Conservation (phyloP, 1,139 yeast genomes). For the Nakaseomyces bracarensis region DNA sequence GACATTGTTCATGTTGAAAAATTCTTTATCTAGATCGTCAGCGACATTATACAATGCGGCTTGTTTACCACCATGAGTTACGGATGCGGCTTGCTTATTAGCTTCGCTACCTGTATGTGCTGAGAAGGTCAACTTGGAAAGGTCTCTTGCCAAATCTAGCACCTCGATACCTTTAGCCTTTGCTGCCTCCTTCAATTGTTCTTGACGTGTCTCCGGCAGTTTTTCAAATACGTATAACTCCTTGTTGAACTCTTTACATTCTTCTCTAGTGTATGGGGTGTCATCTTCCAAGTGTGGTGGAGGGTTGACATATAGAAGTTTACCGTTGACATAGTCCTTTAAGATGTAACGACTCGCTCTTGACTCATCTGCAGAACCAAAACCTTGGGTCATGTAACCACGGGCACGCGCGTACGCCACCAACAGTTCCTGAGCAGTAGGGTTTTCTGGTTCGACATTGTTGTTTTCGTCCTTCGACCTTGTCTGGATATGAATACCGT, state of each 20-base stretch:
- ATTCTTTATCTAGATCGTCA: conserved; percentile 74
- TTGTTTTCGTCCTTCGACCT: conserved; percentile 73
- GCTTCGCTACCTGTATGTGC: conserved; percentile 55
- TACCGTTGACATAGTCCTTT: conserved; percentile 93
- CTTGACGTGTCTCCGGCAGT: conserved; percentile 64
- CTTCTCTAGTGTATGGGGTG: conserved; percentile 40
- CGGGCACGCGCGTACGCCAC: conserved; percentile 94
- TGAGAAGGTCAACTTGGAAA: conserved; percentile 67
- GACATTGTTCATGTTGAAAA: conserved; percentile 59
- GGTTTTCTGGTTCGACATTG: conserved; percentile 32
- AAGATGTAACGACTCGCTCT: conserved; percentile 88
- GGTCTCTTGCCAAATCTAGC: conserved; percentile 61
- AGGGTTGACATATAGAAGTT: conserved; percentile 74
- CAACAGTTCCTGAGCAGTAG: conserved; percentile 82
- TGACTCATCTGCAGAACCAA: conserved; percentile 94
- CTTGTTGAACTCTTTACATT: conserved; percentile 58
- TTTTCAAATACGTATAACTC: conserved; percentile 58
- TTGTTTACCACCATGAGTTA: conserved; percentile 68
- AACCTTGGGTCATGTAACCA: conserved; percentile 96
- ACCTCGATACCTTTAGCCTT: conserved; percentile 45
- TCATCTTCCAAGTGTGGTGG: conserved; percentile 60
- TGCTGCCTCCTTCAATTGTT: conserved; percentile 60
- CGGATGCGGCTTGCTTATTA: conserved; percentile 35
- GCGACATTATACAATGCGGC: conserved; percentile 72
- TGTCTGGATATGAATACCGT: conserved; percentile 82